Conservation (phyloP, 2,329 filamentous ascomycete species). For the Amauroascus niger region DNA sequence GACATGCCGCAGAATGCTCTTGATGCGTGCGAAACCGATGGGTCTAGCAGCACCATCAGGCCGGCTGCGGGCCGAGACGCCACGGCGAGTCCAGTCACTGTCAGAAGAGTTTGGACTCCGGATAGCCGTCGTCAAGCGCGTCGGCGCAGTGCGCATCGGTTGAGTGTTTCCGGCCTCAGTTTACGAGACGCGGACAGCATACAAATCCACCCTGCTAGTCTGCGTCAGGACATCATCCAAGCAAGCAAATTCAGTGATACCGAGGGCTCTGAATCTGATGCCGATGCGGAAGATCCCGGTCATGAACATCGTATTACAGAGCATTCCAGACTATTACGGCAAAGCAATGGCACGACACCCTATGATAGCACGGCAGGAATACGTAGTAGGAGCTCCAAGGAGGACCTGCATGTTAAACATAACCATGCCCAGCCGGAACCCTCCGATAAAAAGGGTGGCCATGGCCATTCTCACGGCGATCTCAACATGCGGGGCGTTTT, state of each 20-base stretch:
- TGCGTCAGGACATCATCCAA: constrained; percentile 85
- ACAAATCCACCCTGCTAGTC: constrained; percentile 78
- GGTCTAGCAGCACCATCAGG: constrained; percentile 16
- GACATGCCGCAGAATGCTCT: constrained; percentile 54
- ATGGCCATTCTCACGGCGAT: constrained; percentile 43
- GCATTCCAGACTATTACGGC: constrained; percentile 30
- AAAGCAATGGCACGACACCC: constrained; percentile 31
- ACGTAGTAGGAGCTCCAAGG: constrained; percentile 14
- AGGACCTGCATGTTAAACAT: constrained; percentile 55
- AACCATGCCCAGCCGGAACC: constrained; percentile 67
- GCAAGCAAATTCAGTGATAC: constrained; percentile 55
- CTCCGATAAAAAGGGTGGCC: constrained; percentile 46
- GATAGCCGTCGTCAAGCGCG: constrained; percentile 15
- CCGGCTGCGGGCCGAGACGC: constrained; percentile 15
- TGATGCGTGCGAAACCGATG: constrained; percentile 35
- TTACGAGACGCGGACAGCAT: constrained; percentile 56
- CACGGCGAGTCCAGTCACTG: constrained; percentile 10
- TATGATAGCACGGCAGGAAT: constrained; percentile 28
- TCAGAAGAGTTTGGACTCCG: neutral
- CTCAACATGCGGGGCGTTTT: constrained; percentile 85
- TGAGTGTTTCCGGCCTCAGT: constrained; percentile 47
- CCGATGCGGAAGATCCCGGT: constrained; percentile 38
- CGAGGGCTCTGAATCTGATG: constrained; percentile 23
- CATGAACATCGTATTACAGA: constrained; percentile 48
- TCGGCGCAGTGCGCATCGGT: constrained; percentile 26